These are phyloP conservation scores for Thamnidium elegans DNA, from an alignment of 192 early-diverging fungal species.

Conservation along the genomic window DNA sequence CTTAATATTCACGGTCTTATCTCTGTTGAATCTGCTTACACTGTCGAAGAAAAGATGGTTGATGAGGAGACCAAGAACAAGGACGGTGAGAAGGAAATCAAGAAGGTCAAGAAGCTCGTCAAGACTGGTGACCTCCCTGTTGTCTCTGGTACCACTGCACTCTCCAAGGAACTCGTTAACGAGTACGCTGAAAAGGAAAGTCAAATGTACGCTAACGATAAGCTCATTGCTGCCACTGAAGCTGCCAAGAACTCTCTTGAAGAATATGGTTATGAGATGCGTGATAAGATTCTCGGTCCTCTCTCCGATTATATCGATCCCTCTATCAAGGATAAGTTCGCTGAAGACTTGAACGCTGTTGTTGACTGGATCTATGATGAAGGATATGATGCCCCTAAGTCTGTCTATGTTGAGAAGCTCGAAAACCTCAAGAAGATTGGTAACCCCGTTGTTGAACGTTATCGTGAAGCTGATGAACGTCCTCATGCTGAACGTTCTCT, in stretches of 20 bases:
- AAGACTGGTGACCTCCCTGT: conserved; percentile 85
- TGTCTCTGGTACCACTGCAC: conserved; percentile 55
- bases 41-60: conserved; percentile 84
- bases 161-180: conserved; percentile 55
- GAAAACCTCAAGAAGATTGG: conserved; percentile 74
- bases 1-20: conserved; percentile 85
- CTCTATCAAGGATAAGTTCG: conserved; percentile 65
- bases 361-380: conserved; percentile 99
- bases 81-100: conserved; percentile 60
- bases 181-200: conserved; percentile 77
- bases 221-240: conserved; percentile 91
- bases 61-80: conserved; percentile 72
- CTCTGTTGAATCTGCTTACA: conserved; percentile 78
- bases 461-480: conserved; percentile 80
- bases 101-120: conserved; percentile 91
- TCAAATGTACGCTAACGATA: conserved; percentile 81
- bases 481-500: conserved; percentile 82
- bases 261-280: conserved; percentile 97
- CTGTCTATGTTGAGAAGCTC: conserved; percentile 82
- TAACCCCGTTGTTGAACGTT: conserved; percentile 77
- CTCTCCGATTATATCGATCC: conserved; percentile 77
- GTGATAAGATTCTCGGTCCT: conserved; percentile 76
- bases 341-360: conserved; percentile 64
- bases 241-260: conserved; percentile 92
- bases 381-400: conserved; percentile 90